These are phyloP conservation scores for Candida ulmi DNA, from an alignment of 805 yeast genomes.

Conservation along the genomic window DNA sequence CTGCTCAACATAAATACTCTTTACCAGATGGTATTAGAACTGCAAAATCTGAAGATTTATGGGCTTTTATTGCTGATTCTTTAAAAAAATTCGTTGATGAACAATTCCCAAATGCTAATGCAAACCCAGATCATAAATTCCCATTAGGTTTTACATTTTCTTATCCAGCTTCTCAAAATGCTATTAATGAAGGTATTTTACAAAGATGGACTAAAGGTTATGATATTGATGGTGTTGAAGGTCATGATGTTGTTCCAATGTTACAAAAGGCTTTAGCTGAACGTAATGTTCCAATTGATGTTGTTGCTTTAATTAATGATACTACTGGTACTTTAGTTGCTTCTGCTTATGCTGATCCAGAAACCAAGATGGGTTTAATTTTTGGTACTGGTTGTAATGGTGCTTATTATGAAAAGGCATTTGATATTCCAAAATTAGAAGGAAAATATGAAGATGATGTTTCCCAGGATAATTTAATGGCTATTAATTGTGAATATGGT, in stretches of 20 bases:
- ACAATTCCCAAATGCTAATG: slow-evolving; percentile 65
- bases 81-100: slow-evolving; percentile 64
- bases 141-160: slow-evolving; percentile 95
- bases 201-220: slow-evolving; percentile 98
- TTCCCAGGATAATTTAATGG: slow-evolving; percentile 67
- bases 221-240: slow-evolving; percentile 90
- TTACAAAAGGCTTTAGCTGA: slow-evolving; percentile 68
- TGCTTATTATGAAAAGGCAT: slow-evolving; percentile 79
- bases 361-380: slow-evolving; percentile 89
- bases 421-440: slow-evolving; percentile 73
- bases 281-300: slow-evolving; percentile 68
- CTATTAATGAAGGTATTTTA: slow-evolving; percentile 79
- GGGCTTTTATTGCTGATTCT: slow-evolving; percentile 81
- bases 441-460: slow-evolving; percentile 66
- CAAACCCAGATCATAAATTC: slow-evolving; percentile 46
- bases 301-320: slow-evolving; percentile 91
- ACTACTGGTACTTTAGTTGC: slow-evolving; percentile 97
- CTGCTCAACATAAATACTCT: slow-evolving; percentile 79
- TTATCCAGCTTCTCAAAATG: slow-evolving; percentile 80
- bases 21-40: slow-evolving; percentile 77
- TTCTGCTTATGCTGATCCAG: slow-evolving; percentile 84
- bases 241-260: slow-evolving; percentile 90
- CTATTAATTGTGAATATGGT: slow-evolving; percentile 97
- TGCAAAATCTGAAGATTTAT: slow-evolving; percentile 69
- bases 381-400: slow-evolving; percentile 98